Evolutionary conservation across 2,329 filamentous ascomycete genomes (phyloP), one percentile per base, ranked within the genome.

Genomic region (Leptographium radiaticola): DNA sequence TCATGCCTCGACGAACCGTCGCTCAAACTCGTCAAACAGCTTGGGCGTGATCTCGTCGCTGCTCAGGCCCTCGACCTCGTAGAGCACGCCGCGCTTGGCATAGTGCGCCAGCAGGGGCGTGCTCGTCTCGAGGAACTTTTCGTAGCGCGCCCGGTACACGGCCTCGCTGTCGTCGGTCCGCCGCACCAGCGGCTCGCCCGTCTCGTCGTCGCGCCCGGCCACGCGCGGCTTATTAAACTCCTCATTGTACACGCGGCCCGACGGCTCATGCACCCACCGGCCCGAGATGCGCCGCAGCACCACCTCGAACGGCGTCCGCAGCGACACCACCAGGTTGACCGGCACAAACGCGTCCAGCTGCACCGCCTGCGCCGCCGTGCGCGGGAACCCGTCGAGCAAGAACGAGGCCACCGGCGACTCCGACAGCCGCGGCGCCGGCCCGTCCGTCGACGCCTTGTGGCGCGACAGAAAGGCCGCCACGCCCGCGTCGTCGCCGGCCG

Each of bases 31-130:
- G 10, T 74, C 70, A 64, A 89, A 87, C 33, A 98, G 74, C 72
- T 89, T 83, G n/a, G 93, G 93, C 53, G 79, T 90, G 62, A 98
- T 98, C 71, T 97, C 93, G 65, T 98, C 88, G 64, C 89, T 95
- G 67, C 83, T 91, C 69, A 90, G 81, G 25, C 93, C 93, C 61
- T 88, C 76, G 5, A 96, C 89, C 57, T 88, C 87, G 80, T 87
- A 89, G 40, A 98, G 71, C 13, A 95, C 83, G 11, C 88, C 89
- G 66, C 86, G 85, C 59, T 80, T 78, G 50, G 87, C 85, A 65
- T 98, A 98, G 69, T 96, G 88, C 61, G 95, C 86, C 18, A 98
- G 74, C 46, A 98, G 71, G 16, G 88, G 86, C 67, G 83, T 77
- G 67, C 87, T 95, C 5, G 86, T 91, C 67, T 96, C 87, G 62